Evolutionary conservation across 2,329 filamentous ascomycete genomes (phyloP).

Genomic region (Metarhizium humberi): DNA sequence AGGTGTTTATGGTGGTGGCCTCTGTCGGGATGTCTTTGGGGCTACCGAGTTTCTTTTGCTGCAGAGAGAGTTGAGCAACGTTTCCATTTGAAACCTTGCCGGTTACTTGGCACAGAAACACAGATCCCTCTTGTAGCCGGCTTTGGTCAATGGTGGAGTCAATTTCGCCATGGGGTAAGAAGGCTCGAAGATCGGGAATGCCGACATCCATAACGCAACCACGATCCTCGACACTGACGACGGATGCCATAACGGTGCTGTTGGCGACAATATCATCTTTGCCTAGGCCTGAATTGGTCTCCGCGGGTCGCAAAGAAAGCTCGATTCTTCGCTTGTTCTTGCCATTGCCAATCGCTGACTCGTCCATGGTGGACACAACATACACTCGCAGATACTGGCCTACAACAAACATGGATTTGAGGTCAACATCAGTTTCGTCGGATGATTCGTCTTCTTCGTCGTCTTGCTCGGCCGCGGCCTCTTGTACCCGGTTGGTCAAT

Average conservation of each 20-base stretch:
- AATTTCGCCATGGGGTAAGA: constrained; percentile 77
- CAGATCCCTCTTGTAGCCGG: constrained; percentile 69
- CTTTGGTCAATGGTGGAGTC: constrained; percentile 55
- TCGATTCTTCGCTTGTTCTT: constrained; percentile 77
- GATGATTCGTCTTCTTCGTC: constrained; percentile 40
- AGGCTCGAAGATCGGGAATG: constrained; percentile 64
- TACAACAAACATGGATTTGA: constrained; percentile 65
- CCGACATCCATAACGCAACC: constrained; percentile 90
- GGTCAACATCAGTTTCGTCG: constrained; percentile 54
- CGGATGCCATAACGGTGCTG: constrained; percentile 74
- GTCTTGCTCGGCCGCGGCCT: constrained; percentile 45
- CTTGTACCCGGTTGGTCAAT: constrained; percentile 68
- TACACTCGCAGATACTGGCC: constrained; percentile 85
- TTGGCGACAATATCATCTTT: constrained; percentile 66
- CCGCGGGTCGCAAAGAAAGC: constrained; percentile 70
- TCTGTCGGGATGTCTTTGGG: constrained; percentile 56
- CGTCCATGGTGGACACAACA: constrained; percentile 69
- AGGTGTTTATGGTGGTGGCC: constrained; percentile 80
- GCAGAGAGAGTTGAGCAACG: constrained; percentile 76
- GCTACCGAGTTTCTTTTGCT: constrained; percentile 60
- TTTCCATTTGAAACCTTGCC: constrained; percentile 69
- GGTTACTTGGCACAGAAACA: constrained; percentile 74
- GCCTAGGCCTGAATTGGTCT: constrained; percentile 67
- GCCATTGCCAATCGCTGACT: constrained; percentile 48
- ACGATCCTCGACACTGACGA: constrained; percentile 90